Evolutionary conservation across 73 alveolate genomes (phyloP).

Genomic region (Tetrahymena thermophila): DNA sequence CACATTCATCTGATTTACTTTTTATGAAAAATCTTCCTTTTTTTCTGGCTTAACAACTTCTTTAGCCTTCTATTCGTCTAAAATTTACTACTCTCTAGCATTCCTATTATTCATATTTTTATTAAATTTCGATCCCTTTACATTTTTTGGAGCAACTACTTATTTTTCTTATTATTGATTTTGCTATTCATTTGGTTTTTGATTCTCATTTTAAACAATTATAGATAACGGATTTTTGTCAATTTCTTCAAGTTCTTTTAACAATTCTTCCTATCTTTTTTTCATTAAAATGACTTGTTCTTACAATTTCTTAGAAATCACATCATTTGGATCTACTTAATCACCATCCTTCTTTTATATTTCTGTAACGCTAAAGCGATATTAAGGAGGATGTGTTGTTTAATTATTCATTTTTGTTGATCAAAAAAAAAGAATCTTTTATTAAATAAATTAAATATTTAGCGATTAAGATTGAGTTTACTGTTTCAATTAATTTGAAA

Average conservation of each 20-base stretch:
- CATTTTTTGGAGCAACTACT: not conserved
- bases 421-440: not conserved
- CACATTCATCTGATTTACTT: not conserved
- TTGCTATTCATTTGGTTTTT: not conserved
- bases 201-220: not conserved
- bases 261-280: not conserved
- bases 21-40: not conserved
- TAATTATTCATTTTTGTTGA: not conserved
- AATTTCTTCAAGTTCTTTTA: not conserved
- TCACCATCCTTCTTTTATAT: not conserved
- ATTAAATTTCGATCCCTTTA: not conserved
- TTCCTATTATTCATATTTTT: not conserved
- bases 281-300: not conserved
- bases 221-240: not conserved
- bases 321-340: not conserved
- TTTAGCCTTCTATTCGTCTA: not conserved
- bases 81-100: not conserved
- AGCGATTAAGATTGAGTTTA: not conserved
- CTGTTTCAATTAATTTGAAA: not conserved
- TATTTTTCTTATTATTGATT: not conserved
- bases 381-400: not conserved
- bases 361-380: not conserved
- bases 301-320: not conserved
- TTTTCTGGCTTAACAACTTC: not conserved
- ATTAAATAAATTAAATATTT: not conserved